Conservation (phyloP, 805 yeast species). For the Wickerhamomyces rabaulensis region DNA sequence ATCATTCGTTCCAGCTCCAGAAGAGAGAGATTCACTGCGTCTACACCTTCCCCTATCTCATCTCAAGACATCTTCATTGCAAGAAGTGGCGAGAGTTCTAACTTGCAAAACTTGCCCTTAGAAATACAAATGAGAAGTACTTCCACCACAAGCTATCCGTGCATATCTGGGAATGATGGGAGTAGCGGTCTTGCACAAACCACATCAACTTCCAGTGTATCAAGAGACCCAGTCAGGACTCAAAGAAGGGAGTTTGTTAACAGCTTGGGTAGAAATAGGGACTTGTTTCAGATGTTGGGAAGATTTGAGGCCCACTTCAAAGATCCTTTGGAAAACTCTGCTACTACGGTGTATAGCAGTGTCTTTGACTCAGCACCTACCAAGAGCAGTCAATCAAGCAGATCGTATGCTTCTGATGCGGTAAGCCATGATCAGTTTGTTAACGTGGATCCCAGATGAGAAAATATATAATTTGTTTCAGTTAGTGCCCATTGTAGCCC, state of each 20-base stretch:
- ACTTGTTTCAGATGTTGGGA: conserved; percentile 12
- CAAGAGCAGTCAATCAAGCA: neutral
- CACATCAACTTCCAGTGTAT: conserved; percentile 2
- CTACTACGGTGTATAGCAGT: neutral
- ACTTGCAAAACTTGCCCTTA: neutral
- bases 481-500: too few species aligned
- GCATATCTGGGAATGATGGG: neutral
- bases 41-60: neutral
- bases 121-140: neutral
- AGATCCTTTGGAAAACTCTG: neutral
- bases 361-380: neutral
- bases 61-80: neutral
- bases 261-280: conserved; percentile 9
- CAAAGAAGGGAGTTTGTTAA: conserved; percentile 6
- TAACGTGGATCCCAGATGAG: too few species aligned
- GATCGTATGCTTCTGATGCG: neutral
- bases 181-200: neutral
- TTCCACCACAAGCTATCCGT: neutral
- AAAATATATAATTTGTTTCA: too few species aligned
- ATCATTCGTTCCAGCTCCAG: neutral
- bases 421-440: neutral
- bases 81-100: neutral
- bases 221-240: conserved; percentile 1
- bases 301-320: conserved; percentile 6
- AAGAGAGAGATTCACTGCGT: neutral